A percentile compares a stretch with the other conserved stretches of the same genome.
Conservation (phyloP, 2,329 filamentous ascomycete species). For the Tolypocladium tundrense region DNA sequence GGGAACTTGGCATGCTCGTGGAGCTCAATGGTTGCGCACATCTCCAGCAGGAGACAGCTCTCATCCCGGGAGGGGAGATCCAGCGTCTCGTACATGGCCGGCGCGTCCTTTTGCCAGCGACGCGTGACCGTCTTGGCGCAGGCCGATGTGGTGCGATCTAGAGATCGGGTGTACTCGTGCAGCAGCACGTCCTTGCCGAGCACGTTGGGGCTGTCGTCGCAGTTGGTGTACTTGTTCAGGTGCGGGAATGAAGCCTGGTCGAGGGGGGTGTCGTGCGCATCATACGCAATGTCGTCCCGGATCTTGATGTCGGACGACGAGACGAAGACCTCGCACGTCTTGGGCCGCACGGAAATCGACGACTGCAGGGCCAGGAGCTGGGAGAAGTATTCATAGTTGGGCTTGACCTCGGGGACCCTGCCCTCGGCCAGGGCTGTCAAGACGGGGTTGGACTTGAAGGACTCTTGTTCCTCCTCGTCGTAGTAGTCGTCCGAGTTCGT, state of each 20-base stretch:
- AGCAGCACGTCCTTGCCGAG: conserved; percentile 42
- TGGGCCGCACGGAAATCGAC: conserved; percentile 43
- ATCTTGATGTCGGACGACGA: conserved; percentile 43
- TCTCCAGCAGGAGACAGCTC: conserved; percentile 48
- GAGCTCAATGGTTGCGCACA: conserved; percentile 50
- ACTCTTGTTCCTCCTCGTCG: conserved; percentile 33
- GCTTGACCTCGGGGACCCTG: conserved; percentile 45
- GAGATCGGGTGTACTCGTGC: conserved; percentile 46
- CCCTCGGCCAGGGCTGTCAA: conserved; percentile 49
- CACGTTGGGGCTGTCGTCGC: conserved; percentile 39
- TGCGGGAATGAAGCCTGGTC: conserved; percentile 42
- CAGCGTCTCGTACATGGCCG: conserved; percentile 43
- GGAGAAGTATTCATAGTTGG: conserved; percentile 53
- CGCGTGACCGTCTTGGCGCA: conserved; percentile 41
- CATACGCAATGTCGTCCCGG: conserved; percentile 35
- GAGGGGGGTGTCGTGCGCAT: conserved; percentile 32
- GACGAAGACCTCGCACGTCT: conserved; percentile 49
- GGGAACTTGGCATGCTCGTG: conserved; percentile 48
- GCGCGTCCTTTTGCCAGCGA: conserved; percentile 49
- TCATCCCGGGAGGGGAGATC: conserved; percentile 37
- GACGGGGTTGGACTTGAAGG: conserved; percentile 56
- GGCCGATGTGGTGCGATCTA: conserved; percentile 45
- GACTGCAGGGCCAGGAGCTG: conserved; percentile 44
- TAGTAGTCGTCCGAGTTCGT: conserved; percentile 49
- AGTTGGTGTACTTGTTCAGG: conserved; percentile 41